phyloP scores from a whole-genome alignment of 352 stramenopile genomes.

The Phytophthora palmivora region DNA sequence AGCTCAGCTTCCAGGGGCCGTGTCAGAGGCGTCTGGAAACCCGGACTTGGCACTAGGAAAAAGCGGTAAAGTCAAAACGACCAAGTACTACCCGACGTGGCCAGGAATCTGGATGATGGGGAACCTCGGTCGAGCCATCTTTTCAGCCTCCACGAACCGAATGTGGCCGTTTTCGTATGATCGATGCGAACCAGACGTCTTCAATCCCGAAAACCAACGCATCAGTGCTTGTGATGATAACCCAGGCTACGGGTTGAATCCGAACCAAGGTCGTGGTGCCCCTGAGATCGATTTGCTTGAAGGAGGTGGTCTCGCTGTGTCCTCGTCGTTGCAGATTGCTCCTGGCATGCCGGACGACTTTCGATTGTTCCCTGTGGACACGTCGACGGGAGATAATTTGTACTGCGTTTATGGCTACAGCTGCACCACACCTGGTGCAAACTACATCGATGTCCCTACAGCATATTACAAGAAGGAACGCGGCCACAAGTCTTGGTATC shows the following conservation, averaged over 20 bases:
- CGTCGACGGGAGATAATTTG: slow-evolving; percentile 15
- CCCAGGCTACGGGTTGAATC: slow-evolving; percentile 91
- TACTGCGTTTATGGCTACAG: slow-evolving; percentile 42
- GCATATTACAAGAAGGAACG: slow-evolving; percentile 31
- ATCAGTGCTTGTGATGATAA: slow-evolving; percentile 89
- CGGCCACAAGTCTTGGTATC: slow-evolving; percentile 50
- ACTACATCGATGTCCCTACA: slow-evolving; percentile 44
- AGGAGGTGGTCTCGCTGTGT: slow-evolving; percentile 72
- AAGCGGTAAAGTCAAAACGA: slow-evolving; percentile 18
- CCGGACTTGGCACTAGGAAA: slow-evolving; percentile 47
- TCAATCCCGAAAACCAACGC: slow-evolving; percentile 39
- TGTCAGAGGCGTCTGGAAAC: slow-evolving; percentile 44
- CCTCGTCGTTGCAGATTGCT: slow-evolving; percentile 85
- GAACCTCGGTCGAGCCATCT: slow-evolving; percentile 93
- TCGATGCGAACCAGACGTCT: slow-evolving; percentile 68
- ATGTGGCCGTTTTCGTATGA: slow-evolving; percentile 95
- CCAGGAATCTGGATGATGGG: slow-evolving; percentile 94
- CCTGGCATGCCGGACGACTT: slow-evolving; percentile 60
- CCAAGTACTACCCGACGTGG: slow-evolving; percentile 76
- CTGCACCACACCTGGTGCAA: slow-evolving; percentile 37
- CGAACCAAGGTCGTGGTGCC: slow-evolving; percentile 83
- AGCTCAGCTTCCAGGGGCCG: slow-evolving; percentile 85
- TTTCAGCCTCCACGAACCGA: slow-evolving; percentile 88
- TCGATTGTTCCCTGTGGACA: slow-evolving; percentile 31
- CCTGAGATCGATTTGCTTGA: slow-evolving; percentile 94